Base-by-base conservation (phyloP, 2,329 filamentous ascomycete species). In the Curvularia sp. region DNA sequence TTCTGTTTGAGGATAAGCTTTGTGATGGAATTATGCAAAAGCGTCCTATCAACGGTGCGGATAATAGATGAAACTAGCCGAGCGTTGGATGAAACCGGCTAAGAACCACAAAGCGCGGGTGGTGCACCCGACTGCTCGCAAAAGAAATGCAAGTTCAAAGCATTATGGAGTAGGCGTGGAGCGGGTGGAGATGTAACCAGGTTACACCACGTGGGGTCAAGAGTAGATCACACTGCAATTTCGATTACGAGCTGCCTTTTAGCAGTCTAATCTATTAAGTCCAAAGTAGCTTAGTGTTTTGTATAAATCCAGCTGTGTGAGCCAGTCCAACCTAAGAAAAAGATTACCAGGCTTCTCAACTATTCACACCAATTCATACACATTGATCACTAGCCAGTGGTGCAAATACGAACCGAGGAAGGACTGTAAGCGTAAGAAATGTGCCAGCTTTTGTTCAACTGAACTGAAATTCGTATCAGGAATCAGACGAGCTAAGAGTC, bases 1-100 rank as follows among this genome's bases (percentile, higher is more conserved):
- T 13, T 23, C 8, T 2, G 10, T 23, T 4, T 4, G 3, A 21
- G 19, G 21, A 13, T 5, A 3, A 5, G 13, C 4, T 8, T 27
- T n/a, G 13, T 7, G 19, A 25, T 13, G 15, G 15, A 49, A n/a
- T 36, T 32, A 38, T 12, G 21, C 13, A 25, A 27, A 13, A 38
- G n/a, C 19, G 25, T 38, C 25, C 32, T 27, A 13, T 38, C 27
- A 13, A 18, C 34, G n/a, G 23, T 27, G 18, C 23, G 21, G 28
- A n/a, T 8, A 47, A 23, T 15, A 49, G 21, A 34, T 34, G 46
- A 49, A 49, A 49, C 46, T 25, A 27, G 30, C 43, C 27, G 18
- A 30, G 43, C 27, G n/a, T 4, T 46, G 18, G 10, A 30, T 46
- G 43, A 46, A 46, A 48, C 28, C n/a, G 25, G 46, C 28, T n/a